A percentile compares a stretch with the other conserved stretches of the same genome.
Evolutionary conservation across 2,329 filamentous ascomycete species (phyloP).

Genomic region (Cordyceps cicadae): DNA sequence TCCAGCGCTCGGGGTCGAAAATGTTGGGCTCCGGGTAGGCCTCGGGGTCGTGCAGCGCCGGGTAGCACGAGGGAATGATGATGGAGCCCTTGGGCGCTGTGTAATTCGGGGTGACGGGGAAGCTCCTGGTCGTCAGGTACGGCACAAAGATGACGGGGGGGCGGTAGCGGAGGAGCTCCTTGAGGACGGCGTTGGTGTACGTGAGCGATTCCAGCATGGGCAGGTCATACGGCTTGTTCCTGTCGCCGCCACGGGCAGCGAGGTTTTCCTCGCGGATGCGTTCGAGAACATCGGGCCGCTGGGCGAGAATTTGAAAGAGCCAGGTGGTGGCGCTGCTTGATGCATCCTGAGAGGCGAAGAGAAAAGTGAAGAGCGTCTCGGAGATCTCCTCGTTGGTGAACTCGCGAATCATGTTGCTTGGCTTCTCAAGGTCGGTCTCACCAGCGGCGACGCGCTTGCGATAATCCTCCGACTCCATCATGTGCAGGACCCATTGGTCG

Average conservation of each 20-base stretch:
- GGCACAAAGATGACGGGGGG: constrained; percentile 48
- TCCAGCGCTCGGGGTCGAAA: constrained; percentile 45
- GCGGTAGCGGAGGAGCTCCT: constrained; percentile 42
- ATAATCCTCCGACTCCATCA: constrained; percentile 64
- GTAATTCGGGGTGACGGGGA: constrained; percentile 38
- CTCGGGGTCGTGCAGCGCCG: constrained; percentile 40
- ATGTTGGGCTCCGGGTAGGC: constrained; percentile 37
- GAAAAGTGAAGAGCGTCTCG: constrained; percentile 44
- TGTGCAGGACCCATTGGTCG: constrained; percentile 67
- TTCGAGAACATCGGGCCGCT: constrained; percentile 39
- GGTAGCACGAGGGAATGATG: constrained; percentile 43
- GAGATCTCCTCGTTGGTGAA: constrained; percentile 42
- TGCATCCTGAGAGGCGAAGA: constrained; percentile 46
- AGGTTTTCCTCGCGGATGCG: constrained; percentile 40
- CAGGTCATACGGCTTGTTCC: constrained; percentile 31
- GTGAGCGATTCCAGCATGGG: constrained; percentile 39
- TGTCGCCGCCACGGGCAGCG: constrained; percentile 33
- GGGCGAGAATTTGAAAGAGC: constrained; percentile 44
- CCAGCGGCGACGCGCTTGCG: constrained; percentile 56
- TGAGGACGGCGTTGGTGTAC: constrained; percentile 45
- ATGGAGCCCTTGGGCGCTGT: constrained; percentile 42
- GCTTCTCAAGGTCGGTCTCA: constrained; percentile 31
- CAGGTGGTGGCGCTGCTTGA: constrained; percentile 45
- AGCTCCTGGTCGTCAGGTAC: constrained; percentile 38
- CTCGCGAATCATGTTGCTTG: constrained; percentile 38